Evolutionary conservation across 2,329 filamentous ascomycete genomes (phyloP), one percentile per base, ranked within the genome.

Genomic region (Diaporthe sp.): DNA sequence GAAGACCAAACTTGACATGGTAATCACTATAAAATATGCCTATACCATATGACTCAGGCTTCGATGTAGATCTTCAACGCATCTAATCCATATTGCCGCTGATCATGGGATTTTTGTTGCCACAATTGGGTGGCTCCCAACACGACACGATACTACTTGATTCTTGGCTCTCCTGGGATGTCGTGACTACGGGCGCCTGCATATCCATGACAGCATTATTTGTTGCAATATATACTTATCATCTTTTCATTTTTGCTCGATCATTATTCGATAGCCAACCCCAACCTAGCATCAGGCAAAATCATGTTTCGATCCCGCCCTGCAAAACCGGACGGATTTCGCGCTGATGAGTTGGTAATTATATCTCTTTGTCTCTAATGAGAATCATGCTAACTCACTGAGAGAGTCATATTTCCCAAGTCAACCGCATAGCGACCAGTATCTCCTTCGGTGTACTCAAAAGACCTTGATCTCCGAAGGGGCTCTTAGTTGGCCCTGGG

Each of bases 381-480:
- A 22, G 19, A 47, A 47, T 47, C 19, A 47, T 10, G 19, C 17
- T 47, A 22, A 47, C 42, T 19, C 17, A 8, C 9, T 10, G 25
- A 2, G 9, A 52, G 13, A 52, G n/a, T 0, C n/a, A 52, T 25
- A 52, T 0, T 0, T 52, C 17, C 4, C 47, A n/a, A 15, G 47
- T 12, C 7, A 25, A 4, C 25, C n/a, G 1, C 22, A 25, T 13
- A 3, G 3, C 13, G 47, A 25, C 13, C 6, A 1, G 12, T 25
- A 9, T 15, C 0, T 4, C 9, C 3, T 25, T 52, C 1, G 13
- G n/a, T n/a, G 1, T 5, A 25, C 25, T 13, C 10, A 5, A 25
- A 19, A 25, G 47, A 25, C 47, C 47, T 0, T n/a, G 0, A 1
- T 52, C 4, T 52, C 22, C 17, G 19, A 17, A 17, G 22, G 45